Conservation (phyloP, 208 protist species). For the Balamuthia mandrillaris region DNA sequence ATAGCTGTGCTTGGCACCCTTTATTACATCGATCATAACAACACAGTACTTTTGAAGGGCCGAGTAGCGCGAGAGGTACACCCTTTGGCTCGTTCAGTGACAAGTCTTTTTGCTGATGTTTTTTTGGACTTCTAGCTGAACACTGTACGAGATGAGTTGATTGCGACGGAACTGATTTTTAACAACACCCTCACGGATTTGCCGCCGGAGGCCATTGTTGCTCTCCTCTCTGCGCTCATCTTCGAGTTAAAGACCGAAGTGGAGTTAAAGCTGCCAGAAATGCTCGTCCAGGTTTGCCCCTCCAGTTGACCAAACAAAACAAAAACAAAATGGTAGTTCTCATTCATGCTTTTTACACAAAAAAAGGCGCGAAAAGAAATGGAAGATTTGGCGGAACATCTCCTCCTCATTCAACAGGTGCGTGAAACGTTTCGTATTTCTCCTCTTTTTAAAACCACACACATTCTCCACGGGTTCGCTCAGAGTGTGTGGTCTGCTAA, state of each 20-base stretch:
- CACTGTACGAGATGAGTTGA: conserved; percentile 64
- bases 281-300: conserved; percentile 15
- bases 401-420: no score
- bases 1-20: conserved; percentile 56
- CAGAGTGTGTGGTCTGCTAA: background rate
- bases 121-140: conserved; percentile 41
- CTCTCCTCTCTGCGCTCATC: conserved; percentile 65
- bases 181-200: conserved; percentile 70
- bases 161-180: conserved; percentile 79
- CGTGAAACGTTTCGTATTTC: no score
- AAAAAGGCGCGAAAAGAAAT: no score
- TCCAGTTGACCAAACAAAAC: no score
- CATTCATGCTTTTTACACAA: no score
- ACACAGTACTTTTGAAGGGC: conserved; percentile 66
- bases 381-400: no score
- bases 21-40: conserved; percentile 63
- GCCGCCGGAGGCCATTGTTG: conserved; percentile 59
- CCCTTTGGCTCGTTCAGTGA: no score
- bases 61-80: conserved; percentile 63
- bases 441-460: no score
- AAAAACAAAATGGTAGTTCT: no score
- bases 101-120: background rate
- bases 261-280: conserved; percentile 36
- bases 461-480: no score
- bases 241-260: conserved; percentile 61